These are phyloP conservation scores for Penicillium sp. DNA, from an alignment of 2,329 filamentous ascomycete species.

Conservation along the genomic window DNA sequence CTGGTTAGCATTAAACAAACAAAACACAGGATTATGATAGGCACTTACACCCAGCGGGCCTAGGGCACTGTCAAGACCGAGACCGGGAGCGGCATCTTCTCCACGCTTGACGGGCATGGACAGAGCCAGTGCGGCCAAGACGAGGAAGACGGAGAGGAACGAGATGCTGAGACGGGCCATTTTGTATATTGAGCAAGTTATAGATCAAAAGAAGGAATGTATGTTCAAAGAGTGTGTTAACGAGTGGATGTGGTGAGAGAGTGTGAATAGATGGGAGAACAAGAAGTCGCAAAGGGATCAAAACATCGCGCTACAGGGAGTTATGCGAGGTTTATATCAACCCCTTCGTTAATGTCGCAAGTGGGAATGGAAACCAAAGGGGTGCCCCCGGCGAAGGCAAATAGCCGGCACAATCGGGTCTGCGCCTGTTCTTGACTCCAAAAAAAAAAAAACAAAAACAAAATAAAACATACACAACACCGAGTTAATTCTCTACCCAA, in stretches of 20 bases:
- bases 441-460: no score
- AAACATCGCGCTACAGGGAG: neutral
- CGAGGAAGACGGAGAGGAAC: slow-evolving; percentile 30
- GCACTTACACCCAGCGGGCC: slow-evolving; percentile 20
- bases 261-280: slow-evolving; percentile 6
- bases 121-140: slow-evolving; percentile 31
- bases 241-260: slow-evolving; percentile 9
- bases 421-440: no score
- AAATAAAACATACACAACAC: no score
- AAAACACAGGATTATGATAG: neutral
- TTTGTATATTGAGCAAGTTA: slow-evolving; percentile 10
- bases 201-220: slow-evolving; percentile 3
- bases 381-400: no score
- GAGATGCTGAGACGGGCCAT: slow-evolving; percentile 37
- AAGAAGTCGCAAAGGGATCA: neutral
- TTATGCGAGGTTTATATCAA: slow-evolving; percentile 15
- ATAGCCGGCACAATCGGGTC: no score
- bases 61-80: slow-evolving; percentile 14
- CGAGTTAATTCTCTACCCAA: neutral
- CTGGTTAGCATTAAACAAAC: no score
- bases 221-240: slow-evolving; percentile 13
- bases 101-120: slow-evolving; percentile 31
- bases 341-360: slow-evolving; percentile 10
- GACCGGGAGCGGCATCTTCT: neutral
- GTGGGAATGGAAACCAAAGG: slow-evolving; percentile 7